Evolutionary conservation across 1,284 basidiomycete species (phyloP).

Genomic region (Tetrapyrgos nigripes): DNA sequence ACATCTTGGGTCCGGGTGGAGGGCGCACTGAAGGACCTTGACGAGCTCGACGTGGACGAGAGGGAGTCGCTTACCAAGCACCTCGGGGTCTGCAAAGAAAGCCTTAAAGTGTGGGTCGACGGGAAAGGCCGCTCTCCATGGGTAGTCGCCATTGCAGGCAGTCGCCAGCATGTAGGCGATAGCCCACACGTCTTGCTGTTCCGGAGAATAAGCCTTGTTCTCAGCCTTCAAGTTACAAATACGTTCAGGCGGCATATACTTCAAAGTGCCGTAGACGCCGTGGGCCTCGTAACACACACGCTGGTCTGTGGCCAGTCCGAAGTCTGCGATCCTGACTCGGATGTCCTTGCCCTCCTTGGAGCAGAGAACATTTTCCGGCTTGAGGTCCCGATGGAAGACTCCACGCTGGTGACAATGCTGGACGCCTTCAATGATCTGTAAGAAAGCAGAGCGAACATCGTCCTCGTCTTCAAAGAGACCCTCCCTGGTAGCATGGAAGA

Average conservation of each 20-base stretch:
- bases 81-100: neutral
- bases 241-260: neutral
- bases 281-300: neutral
- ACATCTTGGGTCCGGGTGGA: neutral
- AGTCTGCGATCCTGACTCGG: slow-evolving; percentile 5
- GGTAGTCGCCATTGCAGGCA: neutral
- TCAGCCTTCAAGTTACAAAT: neutral
- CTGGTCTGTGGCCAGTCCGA: slow-evolving; percentile 7
- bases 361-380: slow-evolving; percentile 14
- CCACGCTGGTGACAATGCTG: slow-evolving; percentile 2
- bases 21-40: neutral
- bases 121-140: neutral
- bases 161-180: neutral
- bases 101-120: neutral
- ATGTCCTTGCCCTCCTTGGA: neutral
- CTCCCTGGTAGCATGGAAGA: neutral
- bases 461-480: neutral
- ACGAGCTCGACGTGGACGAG: neutral
- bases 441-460: neutral
- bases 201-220: neutral
- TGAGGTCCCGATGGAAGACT: slow-evolving; percentile 12
- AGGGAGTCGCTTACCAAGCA: neutral
- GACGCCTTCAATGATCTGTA: slow-evolving; percentile 10
- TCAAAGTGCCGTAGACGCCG: neutral
- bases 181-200: neutral